phyloP scores from a whole-genome alignment of 768 basidiomycete genomes.

The Mycena olivaceomarginata region DNA sequence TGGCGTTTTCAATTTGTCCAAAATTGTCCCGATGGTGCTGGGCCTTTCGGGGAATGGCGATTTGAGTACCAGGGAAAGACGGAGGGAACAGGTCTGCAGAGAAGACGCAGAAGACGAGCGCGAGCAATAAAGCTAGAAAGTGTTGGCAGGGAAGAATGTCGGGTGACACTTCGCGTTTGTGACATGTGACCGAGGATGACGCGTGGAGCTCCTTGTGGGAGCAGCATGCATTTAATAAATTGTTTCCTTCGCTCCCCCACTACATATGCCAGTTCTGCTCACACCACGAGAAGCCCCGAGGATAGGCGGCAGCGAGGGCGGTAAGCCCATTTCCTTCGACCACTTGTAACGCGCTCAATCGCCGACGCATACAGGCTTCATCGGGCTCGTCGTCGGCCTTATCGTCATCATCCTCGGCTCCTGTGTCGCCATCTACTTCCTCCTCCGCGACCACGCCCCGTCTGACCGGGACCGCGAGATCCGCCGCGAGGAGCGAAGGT shows the following conservation, averaged over 20 bases:
- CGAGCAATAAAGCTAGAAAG: no score
- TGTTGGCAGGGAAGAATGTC: no score
- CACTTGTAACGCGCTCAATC: conserved; percentile 6
- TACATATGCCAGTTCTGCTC: conserved; percentile 5
- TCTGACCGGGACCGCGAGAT: conserved; percentile 61
- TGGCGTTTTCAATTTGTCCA: not conserved
- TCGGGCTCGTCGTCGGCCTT: conserved; percentile 75
- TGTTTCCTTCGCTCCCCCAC: conserved; percentile 3
- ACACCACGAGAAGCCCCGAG: conserved; percentile 27
- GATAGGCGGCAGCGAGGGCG: conserved; percentile 39
- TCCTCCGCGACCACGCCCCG: conserved; percentile 71
- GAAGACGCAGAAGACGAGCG: not conserved
- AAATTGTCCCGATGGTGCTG: not conserved
- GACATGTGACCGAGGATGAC: not conserved
- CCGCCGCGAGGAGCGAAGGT: conserved; percentile 50
- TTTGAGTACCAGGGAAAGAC: not conserved
- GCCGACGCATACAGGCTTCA: conserved; percentile 66
- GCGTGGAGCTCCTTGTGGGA: not conserved
- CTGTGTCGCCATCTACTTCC: conserved; percentile 72
- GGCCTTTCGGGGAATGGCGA: not conserved
- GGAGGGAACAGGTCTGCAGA: not conserved
- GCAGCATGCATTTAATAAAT: conserved; percentile 1
- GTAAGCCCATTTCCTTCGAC: not conserved
- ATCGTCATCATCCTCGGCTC: conserved; percentile 71
- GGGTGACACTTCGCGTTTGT: not conserved